These are phyloP conservation scores for Pseudogymnoascus sp. DNA, from an alignment of 2,329 filamentous ascomycete genomes.

Conservation along the genomic window DNA sequence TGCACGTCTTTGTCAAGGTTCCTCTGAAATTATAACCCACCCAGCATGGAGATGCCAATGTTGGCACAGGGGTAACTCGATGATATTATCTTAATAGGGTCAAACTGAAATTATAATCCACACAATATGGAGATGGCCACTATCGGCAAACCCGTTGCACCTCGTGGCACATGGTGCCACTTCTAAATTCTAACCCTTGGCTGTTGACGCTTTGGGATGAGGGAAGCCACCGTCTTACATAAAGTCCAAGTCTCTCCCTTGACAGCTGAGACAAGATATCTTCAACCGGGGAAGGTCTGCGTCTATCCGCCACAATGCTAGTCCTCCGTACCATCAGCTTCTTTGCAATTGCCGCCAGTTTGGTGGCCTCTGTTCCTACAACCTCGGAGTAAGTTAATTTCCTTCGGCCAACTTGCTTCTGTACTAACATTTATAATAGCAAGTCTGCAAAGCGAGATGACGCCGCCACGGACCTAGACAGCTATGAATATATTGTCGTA, in stretches of 20 bases:
- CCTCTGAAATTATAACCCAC: not conserved
- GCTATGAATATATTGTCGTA: constrained; percentile 46
- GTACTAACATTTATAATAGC: not conserved
- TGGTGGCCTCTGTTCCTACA: constrained; percentile 4
- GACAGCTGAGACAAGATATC: not conserved
- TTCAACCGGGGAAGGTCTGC: not conserved
- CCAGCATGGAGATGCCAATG: not conserved
- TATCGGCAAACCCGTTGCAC: not conserved
- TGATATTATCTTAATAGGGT: not conserved
- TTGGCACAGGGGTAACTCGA: not conserved
- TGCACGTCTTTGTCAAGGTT: not conserved
- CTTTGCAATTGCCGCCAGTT: constrained; percentile 8
- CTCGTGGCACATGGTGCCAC: not conserved
- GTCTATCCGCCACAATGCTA: not conserved
- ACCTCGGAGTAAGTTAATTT: not conserved
- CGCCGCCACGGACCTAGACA: not conserved
- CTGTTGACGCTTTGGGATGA: not conserved
- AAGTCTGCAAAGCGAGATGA: not conserved
- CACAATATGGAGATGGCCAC: constrained; percentile 1
- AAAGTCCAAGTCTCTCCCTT: not conserved
- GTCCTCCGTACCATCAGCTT: constrained; percentile 11
- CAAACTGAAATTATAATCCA: constrained; percentile 1
- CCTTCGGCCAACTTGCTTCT: not conserved
- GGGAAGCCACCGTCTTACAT: not conserved
- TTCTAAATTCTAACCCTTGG: not conserved